phyloP scores from a whole-genome alignment of 148 eudicot genomes.

The Fagopyrum homotropicum region DNA sequence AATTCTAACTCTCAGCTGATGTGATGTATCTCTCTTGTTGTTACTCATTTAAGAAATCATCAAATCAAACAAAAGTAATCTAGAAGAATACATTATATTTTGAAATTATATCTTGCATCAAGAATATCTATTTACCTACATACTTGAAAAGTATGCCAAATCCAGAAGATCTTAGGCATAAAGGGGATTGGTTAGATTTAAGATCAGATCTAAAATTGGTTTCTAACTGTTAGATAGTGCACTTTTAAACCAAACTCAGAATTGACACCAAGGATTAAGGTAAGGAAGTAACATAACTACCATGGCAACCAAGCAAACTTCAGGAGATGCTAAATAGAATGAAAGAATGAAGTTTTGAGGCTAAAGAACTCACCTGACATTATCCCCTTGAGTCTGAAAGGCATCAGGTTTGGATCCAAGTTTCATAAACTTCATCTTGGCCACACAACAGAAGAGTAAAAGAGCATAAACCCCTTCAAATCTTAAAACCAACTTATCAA shows the following conservation, averaged over 20 bases:
- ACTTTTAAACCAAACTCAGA: background rate
- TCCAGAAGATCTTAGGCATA: background rate
- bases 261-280: background rate
- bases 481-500: background rate
- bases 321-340: constrained; percentile 14
- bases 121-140: background rate
- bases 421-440: constrained; percentile 85
- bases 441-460: background rate
- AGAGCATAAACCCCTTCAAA: constrained; percentile 2
- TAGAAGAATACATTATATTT: background rate
- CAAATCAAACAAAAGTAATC: background rate
- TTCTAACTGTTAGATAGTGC: background rate
- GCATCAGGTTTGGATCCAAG: constrained; percentile 86
- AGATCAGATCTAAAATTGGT: background rate
- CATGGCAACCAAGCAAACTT: background rate
- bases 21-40: background rate
- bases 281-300: background rate
- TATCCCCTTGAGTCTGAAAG: constrained; percentile 74
- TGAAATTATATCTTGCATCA: background rate
- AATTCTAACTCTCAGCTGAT: background rate
- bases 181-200: background rate
- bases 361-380: constrained; percentile 40
- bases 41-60: background rate
- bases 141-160: background rate
- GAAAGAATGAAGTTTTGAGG: background rate